Evolutionary conservation across 73 alveolate species (phyloP), one percentile per base, ranked within the genome.

Genomic region (Durusdinium trenchii): DNA sequence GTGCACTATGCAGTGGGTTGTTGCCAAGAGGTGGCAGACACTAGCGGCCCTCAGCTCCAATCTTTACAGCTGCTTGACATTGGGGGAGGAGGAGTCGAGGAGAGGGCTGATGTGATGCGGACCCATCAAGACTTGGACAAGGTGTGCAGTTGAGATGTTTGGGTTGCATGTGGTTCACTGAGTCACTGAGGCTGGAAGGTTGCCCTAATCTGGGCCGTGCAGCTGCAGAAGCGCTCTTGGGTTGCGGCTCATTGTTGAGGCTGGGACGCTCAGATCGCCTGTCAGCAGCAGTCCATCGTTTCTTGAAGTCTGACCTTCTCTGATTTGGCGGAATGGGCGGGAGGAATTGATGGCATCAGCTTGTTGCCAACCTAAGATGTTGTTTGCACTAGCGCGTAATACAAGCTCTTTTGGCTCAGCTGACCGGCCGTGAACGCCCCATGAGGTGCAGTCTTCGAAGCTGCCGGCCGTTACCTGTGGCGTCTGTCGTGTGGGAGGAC

Each of bases 201-300:
- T 89, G 96, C 69, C 96, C 85, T 38, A 64, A 89, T 20, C 76
- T 89, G 71, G 96, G 96, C 23, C 96, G 96, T 3, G 85, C 85
- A 1, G 84, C 86, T 3, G 96, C 96, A 35, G 86, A 89, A 46
- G 96, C 96, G 1, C 85, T 89, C 32, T 54, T 89, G 96, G 82
- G 51, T 23, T 89, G 96, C 60, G 84, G 96, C n/a, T 64, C 96
- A 7, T 50, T 89, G 16, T 52, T 89, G 86, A 89, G 96, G 96
- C 96, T 43, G 28, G 91, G 7, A 26, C 35, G 52, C 36, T 35
- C 38, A n/a, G 48, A 75, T 7, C 32, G 42, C 0, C 20, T 2
- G 38, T 38, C 6, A 28, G 43, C 10, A 35, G 36, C 43, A 28
- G 43, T 12, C 43, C 43, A 12, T 57, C 71, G 26, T 12, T 26